Conservation (phyloP, 2,329 filamentous ascomycete species). For the Phyllosticta paracitricarpa region DNA sequence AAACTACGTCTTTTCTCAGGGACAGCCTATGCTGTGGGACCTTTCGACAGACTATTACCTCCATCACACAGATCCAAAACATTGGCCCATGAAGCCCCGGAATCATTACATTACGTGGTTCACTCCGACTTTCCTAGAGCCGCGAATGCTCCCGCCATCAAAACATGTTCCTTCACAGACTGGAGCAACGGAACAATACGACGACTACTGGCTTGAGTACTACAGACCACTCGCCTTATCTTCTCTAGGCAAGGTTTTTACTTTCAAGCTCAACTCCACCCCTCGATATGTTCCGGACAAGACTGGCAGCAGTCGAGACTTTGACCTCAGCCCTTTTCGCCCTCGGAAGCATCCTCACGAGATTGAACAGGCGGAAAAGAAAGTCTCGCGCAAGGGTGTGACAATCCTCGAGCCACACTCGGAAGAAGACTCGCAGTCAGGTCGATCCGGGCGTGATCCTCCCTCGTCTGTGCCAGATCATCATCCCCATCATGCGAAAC, state of each 20-base stretch:
- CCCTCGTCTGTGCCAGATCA: slow-evolving; percentile 7
- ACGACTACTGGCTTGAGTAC: slow-evolving; percentile 97
- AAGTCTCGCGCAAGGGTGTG: slow-evolving; percentile 55
- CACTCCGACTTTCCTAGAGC: slow-evolving; percentile 60
- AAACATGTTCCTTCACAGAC: slow-evolving; percentile 23
- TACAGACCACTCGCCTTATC: slow-evolving; percentile 83
- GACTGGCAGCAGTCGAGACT: slow-evolving; percentile 60
- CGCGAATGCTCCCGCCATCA: slow-evolving; percentile 47
- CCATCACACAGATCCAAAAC: slow-evolving; percentile 75
- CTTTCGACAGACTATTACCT: slow-evolving; percentile 91
- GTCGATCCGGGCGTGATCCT: neutral
- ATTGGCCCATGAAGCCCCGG: slow-evolving; percentile 52
- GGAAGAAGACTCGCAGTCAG: slow-evolving; percentile 20
- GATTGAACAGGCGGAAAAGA: slow-evolving; percentile 46
- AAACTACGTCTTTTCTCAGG: slow-evolving; percentile 82
- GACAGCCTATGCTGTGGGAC: slow-evolving; percentile 95
- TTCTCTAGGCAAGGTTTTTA: slow-evolving; percentile 84
- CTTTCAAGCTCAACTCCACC: slow-evolving; percentile 84
- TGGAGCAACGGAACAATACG: slow-evolving; percentile 50
- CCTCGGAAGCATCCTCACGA: slow-evolving; percentile 44
- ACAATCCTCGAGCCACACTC: slow-evolving; percentile 55
- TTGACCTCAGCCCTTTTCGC: slow-evolving; percentile 81
- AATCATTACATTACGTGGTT: slow-evolving; percentile 86
- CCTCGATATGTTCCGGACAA: slow-evolving; percentile 73
- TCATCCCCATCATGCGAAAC: slow-evolving; percentile 18